Evolutionary conservation across 177 flowering plant genomes (phyloP).

Genomic region (Vitis hybrid): DNA sequence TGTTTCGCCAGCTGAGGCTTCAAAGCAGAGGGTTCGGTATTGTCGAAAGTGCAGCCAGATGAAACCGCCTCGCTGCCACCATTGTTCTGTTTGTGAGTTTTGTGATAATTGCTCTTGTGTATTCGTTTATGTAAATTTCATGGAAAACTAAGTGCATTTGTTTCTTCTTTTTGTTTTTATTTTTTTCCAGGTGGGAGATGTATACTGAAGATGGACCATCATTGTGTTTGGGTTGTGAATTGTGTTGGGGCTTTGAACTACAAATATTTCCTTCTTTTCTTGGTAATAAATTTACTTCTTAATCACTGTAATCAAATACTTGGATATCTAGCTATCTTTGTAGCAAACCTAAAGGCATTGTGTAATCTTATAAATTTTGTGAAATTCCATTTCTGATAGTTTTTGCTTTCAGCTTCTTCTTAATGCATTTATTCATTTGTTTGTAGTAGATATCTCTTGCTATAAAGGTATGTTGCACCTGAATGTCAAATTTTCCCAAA

Average conservation of each 20-base stretch:
- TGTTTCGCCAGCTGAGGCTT: conserved; percentile 33
- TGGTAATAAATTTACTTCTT: conserved; percentile 48
- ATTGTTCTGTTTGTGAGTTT: conserved; percentile 97
- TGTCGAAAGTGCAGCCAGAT: conserved; percentile 93
- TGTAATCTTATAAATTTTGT: no score
- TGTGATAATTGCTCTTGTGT: not conserved
- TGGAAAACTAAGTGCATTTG: not conserved
- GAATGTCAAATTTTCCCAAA: no score
- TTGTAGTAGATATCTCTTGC: no score
- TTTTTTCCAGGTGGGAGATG: conserved; percentile 91
- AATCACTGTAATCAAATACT: not conserved
- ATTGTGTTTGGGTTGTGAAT: conserved; percentile 99
- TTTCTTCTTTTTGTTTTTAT: not conserved
- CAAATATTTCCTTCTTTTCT: conserved; percentile 95
- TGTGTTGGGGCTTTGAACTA: conserved; percentile 98
- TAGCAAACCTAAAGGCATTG: not conserved
- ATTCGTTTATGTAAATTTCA: not conserved
- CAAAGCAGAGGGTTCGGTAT: conserved; percentile 52
- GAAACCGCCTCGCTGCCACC: conserved; percentile 99
- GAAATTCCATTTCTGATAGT: no score
- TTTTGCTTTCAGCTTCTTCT: no score
- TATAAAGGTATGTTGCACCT: no score
- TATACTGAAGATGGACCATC: conserved; percentile 98
- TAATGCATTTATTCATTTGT: no score
- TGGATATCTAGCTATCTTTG: no score